Evolutionary conservation across 805 yeast species (phyloP).

Genomic region (Pichia ethanolica): DNA sequence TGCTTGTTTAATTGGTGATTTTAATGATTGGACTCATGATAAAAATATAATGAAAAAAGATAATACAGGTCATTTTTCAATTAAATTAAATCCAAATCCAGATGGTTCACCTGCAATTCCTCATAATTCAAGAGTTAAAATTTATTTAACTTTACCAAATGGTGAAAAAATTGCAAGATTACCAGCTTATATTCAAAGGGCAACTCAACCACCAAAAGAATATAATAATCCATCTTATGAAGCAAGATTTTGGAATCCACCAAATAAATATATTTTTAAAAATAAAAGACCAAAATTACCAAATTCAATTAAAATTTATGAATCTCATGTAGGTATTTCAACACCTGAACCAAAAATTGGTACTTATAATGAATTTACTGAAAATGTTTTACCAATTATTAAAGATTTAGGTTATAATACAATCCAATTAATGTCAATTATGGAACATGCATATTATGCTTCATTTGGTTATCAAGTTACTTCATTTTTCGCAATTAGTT

Average conservation of each 20-base stretch:
- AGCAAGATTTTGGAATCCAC: conserved; percentile 91
- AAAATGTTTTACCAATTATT: conserved; percentile 75
- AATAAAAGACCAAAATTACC: conserved; percentile 55
- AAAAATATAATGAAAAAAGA: conserved; percentile 51
- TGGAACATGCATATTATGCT: conserved; percentile 98
- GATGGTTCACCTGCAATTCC: conserved; percentile 58
- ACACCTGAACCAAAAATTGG: conserved; percentile 85
- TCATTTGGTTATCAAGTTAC: conserved; percentile 97
- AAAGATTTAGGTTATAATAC: conserved; percentile 84
- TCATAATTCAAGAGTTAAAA: conserved; percentile 74
- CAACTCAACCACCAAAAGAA: conserved; percentile 63
- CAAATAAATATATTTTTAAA: conserved; percentile 46
- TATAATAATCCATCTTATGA: conserved; percentile 51
- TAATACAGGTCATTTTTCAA: conserved; percentile 63
- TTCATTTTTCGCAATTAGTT: conserved; percentile 81
- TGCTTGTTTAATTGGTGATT: conserved; percentile 86
- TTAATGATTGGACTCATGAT: conserved; percentile 71
- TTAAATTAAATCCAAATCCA: conserved; percentile 45
- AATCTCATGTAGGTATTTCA: conserved; percentile 93
- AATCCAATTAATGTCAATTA: conserved; percentile 92
- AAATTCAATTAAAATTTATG: conserved; percentile 67
- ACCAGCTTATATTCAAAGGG: conserved; percentile 85
- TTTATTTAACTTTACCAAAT: conserved; percentile 53
- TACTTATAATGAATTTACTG: conserved; percentile 76
- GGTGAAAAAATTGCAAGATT: conserved; percentile 72